A percentile compares a stretch with the other conserved stretches of the same genome.
Conservation (phyloP, 83 land plant genomes). For the Diphasiastrum complanatum region DNA sequence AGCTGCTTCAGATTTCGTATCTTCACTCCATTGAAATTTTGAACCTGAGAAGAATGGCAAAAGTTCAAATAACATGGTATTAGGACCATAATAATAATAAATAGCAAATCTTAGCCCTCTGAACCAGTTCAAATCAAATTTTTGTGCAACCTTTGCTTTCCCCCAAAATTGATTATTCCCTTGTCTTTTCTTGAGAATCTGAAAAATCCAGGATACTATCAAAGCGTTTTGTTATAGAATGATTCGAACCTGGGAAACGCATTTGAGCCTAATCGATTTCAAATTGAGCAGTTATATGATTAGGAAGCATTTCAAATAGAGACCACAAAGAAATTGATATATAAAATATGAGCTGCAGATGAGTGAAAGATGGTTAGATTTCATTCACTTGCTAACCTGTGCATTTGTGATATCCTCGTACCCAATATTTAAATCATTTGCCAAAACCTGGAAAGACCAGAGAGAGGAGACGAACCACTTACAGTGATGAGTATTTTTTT, state of each 20-base stretch:
- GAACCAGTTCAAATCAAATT: not conserved
- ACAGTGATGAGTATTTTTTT: not conserved
- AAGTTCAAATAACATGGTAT: not conserved
- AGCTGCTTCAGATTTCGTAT: slow-evolving; percentile 74
- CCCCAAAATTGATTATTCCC: too few species aligned
- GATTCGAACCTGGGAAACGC: too few species aligned
- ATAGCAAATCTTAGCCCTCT: not conserved
- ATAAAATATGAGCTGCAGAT: not conserved
- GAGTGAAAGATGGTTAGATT: slow-evolving; percentile 5
- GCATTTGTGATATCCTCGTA: slow-evolving; percentile 83
- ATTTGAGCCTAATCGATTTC: too few species aligned
- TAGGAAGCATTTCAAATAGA: not conserved
- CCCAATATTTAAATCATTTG: slow-evolving; percentile 74
- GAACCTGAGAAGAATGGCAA: slow-evolving; percentile 43
- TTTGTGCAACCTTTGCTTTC: too few species aligned
- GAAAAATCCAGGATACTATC: too few species aligned
- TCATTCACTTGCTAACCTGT: too few species aligned
- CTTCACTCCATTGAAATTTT: slow-evolving; percentile 61
- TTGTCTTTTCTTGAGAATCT: too few species aligned
- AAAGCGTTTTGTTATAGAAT: too few species aligned
- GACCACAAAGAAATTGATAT: not conserved
- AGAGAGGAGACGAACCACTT: not conserved
- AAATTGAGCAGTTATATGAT: too few species aligned
- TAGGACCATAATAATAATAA: not conserved
- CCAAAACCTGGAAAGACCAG: slow-evolving; percentile 61